Base-by-base conservation (phyloP, 1,139 yeast species). In the Sugiyamaella castrensis region DNA sequence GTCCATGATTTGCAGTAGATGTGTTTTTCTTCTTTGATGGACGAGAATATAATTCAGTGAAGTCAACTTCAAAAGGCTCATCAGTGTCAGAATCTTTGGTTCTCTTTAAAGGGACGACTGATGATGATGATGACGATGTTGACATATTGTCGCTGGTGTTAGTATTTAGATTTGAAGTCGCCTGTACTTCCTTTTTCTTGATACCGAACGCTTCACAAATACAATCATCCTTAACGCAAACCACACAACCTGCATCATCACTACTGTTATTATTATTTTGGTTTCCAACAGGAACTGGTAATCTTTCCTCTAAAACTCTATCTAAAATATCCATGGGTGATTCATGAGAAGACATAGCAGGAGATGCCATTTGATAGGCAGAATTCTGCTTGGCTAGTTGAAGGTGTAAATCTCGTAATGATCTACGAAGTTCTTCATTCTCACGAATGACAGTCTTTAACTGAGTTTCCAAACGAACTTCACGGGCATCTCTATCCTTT, bases 161-260 rank as follows among this genome's bases (percentile, higher is more conserved):
- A 7, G 38, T 32, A 12, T 31, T 12, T 11, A 8, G 19, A 28
- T 3, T 39, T 12, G 43, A 11, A 13, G 37, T 11, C 12, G 8
- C 16, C 31, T 3, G 5, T 19, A 19, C 5, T 5, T 19, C 24
- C 24, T 19, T 19, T 19, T 19, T 19, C 41, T 33, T 40, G 10
- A 48, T 29, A 1, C 88, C 89, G n/a, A 81, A 78, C 1, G 74
- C 69, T 49, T 79, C 89, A 65, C 91, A 84, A 10, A 84, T 67
- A 61, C 92, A 84, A 50, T 79, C 82, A 45, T 84, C 91, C 62
- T 82, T 82, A 41, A 74, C 66, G 62, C 92, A 84, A 3, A 81
- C 80, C 1, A 84, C 85, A 63, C 92, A 84, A 57, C 76, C 80
- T 51, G 65, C 69, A 41, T 62, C 63, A 27, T 51, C 56, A 10